Evolutionary conservation across 768 basidiomycete species (phyloP).

Genomic region (Russula brevipes): DNA sequence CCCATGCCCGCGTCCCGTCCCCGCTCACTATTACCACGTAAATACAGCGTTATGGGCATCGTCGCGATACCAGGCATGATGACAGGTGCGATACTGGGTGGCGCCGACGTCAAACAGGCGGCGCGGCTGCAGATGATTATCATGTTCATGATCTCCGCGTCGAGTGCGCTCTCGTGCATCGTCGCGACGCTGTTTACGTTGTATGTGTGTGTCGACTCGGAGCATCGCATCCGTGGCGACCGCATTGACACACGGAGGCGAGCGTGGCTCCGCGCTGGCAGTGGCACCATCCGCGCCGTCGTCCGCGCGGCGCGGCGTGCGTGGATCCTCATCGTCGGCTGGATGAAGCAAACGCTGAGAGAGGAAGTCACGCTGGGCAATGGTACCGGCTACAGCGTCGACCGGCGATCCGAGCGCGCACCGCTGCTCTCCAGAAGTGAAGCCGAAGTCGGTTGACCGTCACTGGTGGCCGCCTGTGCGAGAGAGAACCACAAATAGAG

Average conservation of each 20-base stretch:
- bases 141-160: constrained; percentile 88
- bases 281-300: not conserved
- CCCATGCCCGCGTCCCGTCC: too few species aligned
- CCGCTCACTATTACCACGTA: not conserved
- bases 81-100: constrained; percentile 87
- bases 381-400: too few species aligned
- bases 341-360: not conserved
- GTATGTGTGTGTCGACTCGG: constrained; percentile 58
- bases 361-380: too few species aligned
- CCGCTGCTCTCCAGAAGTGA: constrained; percentile 3
- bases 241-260: constrained; percentile 43
- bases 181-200: constrained; percentile 57
- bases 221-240: constrained; percentile 60
- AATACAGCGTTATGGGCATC: constrained; percentile 59
- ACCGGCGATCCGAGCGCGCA: constrained; percentile 6
- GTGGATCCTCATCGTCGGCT: not conserved
- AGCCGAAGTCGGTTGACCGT: not conserved
- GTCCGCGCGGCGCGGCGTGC: not conserved
- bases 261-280: not conserved
- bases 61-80: constrained; percentile 88
- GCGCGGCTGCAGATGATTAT: constrained; percentile 88
- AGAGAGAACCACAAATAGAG: not conserved
- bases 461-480: not conserved
- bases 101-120: constrained; percentile 78
- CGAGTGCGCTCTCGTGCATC: constrained; percentile 66